Evolutionary conservation across 495 filamentous ascomycete genomes (phyloP), one percentile per base, ranked within the genome.

Genomic region (Neurospora sublineolata): DNA sequence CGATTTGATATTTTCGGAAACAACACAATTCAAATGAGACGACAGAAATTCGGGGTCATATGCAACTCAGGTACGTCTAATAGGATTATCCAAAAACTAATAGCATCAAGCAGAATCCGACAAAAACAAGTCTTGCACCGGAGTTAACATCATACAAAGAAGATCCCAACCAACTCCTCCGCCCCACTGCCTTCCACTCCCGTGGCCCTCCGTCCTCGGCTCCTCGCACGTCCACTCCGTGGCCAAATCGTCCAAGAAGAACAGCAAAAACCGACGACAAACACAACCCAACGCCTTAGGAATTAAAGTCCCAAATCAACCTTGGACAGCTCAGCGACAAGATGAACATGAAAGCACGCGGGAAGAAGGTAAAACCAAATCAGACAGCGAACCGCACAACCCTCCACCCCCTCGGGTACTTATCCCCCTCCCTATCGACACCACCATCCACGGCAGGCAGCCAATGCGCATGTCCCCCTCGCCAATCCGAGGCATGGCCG

Each of bases 21-120:
- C 38, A 39, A 12, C 38, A 39, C 39, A 46, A 20, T 2, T 46
- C 23, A 7, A 42, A 8, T 52, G 20, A 27, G 0, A 52, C 8
- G 3, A 52, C 4, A 4, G 20, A 10, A 10, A 14, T 12, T 14
- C 20, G 1, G 0, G 20, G 0, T 7, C 4, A 6, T 1, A 0
- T 16, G 0, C 0, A 2, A 30, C 3, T 60, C 23, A 30, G 46
- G 46, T 14, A 60, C 11, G 11, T 60, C 52, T 30, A 60, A 7
- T 14, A 14, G 7, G 1, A 27, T 16, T 16, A 30, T 60, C 23
- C 52, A 60, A 58, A 1, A 60, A 60, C 23, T 30, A 30, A 16
- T 2, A 30, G 2, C 6, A 30, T 30, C 23, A 60, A 30, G 52
- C 52, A 30, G 23, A 30, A 16, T 8, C 0, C 20, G n/a, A 52